Evolutionary conservation across 495 filamentous ascomycete genomes (phyloP).

Genomic region (Margaritispora aquatica): DNA sequence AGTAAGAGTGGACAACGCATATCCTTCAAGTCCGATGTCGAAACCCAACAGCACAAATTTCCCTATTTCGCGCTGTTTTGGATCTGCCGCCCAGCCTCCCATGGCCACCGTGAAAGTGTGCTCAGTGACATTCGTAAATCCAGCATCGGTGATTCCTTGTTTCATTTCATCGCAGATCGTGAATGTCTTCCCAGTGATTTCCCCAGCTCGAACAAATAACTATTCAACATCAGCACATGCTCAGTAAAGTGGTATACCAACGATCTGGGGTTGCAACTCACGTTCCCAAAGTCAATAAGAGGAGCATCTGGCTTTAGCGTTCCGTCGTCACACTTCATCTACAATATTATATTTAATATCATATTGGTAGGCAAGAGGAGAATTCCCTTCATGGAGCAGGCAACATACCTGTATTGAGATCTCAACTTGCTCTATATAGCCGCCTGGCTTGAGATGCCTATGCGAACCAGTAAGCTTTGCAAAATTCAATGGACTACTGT

Average conservation of each 20-base stretch:
- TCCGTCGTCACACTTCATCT: constrained; percentile 13
- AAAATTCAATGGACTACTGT: no score
- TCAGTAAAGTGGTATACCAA: not conserved
- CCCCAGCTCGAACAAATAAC: constrained; percentile 31
- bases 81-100: constrained; percentile 39
- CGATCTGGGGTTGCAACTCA: not conserved
- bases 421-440: constrained; percentile 48
- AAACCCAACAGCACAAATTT: constrained; percentile 35
- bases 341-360: not conserved
- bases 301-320: constrained; percentile 7
- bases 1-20: constrained; percentile 11
- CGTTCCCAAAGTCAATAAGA: constrained; percentile 4
- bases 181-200: constrained; percentile 36
- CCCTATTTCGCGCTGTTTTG: constrained; percentile 38
- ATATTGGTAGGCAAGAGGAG: not conserved
- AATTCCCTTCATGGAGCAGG: not conserved
- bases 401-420: constrained; percentile 23
- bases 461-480: no score
- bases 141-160: constrained; percentile 28
- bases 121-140: constrained; percentile 29
- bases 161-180: constrained; percentile 22
- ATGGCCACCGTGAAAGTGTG: constrained; percentile 27
- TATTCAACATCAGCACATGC: constrained; percentile 5
- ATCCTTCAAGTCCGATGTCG: constrained; percentile 36
- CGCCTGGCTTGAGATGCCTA: constrained; percentile 38